Percentiles rank a stretch among this genome's conserved stretches.
Evolutionary conservation across 129 eudicot genomes (phyloP).

Genomic region (Escallonia herrerae): DNA sequence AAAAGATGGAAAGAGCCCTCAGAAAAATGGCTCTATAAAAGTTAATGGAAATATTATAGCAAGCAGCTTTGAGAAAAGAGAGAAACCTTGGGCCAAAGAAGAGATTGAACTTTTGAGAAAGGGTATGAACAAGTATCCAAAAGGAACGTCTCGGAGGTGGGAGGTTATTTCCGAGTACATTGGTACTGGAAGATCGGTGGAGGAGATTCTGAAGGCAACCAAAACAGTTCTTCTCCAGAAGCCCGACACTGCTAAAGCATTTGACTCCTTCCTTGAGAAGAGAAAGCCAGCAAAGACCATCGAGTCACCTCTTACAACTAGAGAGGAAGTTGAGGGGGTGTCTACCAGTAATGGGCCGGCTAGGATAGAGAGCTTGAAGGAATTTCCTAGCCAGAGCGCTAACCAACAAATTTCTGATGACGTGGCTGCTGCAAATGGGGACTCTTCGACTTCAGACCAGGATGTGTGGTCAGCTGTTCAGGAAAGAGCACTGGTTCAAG

Average conservation of each 20-base stretch:
- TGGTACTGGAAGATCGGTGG: conserved; percentile 74
- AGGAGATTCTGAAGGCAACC: conserved; percentile 92
- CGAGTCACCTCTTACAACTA: conserved; percentile 69
- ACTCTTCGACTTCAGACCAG: conserved; percentile 32
- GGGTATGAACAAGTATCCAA: conserved; percentile 74
- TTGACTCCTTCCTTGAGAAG: conserved; percentile 90
- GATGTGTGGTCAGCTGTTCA: conserved; percentile 82
- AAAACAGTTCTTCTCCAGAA: conserved; percentile 89
- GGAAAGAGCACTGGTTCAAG: conserved; percentile 79
- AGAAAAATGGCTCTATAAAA: conserved; percentile 42
- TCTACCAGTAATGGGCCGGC: conserved; percentile 17
- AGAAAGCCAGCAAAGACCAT: conserved; percentile 70
- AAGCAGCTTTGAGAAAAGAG: conserved; percentile 43
- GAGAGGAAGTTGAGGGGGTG: conserved; percentile 52
- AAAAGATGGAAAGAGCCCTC: conserved; percentile 24
- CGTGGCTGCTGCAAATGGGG: conserved; percentile 20
- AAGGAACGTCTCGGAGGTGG: conserved; percentile 97
- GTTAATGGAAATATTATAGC: conserved; percentile 24
- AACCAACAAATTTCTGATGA: conserved; percentile 15
- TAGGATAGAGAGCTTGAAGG: conserved; percentile 9
- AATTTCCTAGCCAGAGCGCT: conserved; percentile 14
- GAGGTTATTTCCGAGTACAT: conserved; percentile 92
- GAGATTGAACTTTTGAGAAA: conserved; percentile 85
- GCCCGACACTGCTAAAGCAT: conserved; percentile 89
- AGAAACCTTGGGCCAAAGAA: conserved; percentile 82